Conservation (phyloP, 192 early-diverging fungal genomes). For the Backusella australiensis region DNA sequence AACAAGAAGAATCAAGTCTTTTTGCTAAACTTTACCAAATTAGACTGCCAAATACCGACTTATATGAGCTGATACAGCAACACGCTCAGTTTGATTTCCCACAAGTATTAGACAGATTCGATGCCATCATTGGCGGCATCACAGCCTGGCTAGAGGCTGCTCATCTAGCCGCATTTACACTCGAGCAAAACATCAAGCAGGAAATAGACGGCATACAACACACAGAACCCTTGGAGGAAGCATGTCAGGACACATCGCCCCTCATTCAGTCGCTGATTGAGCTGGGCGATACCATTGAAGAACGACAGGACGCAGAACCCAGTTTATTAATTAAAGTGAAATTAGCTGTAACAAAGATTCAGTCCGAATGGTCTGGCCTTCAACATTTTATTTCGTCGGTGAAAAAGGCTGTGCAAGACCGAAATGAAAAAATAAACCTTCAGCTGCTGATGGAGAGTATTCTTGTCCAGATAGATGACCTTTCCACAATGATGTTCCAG, state of each 20-base stretch:
- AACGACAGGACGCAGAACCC: slow-evolving; percentile 2
- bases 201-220: slow-evolving; percentile 34
- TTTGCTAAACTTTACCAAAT: background rate
- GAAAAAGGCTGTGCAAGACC: slow-evolving; percentile 45
- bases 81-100: background rate
- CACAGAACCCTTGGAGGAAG: slow-evolving; percentile 34
- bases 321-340: slow-evolving; percentile 16
- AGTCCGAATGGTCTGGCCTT: slow-evolving; percentile 54
- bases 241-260: slow-evolving; percentile 39
- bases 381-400: slow-evolving; percentile 54
- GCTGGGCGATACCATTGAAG: slow-evolving; percentile 29
- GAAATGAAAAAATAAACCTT: slow-evolving; percentile 34
- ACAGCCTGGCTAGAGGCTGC: slow-evolving; percentile 48
- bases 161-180: slow-evolving; percentile 50
- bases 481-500: slow-evolving; percentile 43
- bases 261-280: slow-evolving; percentile 47
- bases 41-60: background rate
- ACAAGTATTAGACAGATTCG: background rate
- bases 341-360: slow-evolving; percentile 33
- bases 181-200: slow-evolving; percentile 51
- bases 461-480: slow-evolving; percentile 39
- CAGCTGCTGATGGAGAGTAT: slow-evolving; percentile 38
- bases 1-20: background rate
- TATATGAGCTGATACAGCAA: background rate
- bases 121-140: background rate